Base-by-base conservation (phyloP, 441 rosid species). In the Erysimum pusillum region DNA sequence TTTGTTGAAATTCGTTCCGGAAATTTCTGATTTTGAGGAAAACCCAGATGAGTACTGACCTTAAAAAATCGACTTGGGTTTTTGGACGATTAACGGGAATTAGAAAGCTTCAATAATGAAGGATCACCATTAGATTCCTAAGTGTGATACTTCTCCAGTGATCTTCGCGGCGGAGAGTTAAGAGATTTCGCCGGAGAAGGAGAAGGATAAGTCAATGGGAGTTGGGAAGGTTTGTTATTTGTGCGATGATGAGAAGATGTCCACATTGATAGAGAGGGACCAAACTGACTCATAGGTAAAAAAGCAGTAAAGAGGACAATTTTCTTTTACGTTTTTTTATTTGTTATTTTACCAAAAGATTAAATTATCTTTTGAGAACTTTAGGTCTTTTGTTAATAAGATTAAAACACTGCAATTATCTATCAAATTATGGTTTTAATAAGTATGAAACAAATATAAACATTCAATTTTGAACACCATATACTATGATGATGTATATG, bases 31-130 rank as follows among this genome's bases (percentile, higher is more conserved):
- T 74, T 65, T 61, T 63, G 65, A 63, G 10, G 54, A 70, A 63
- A 45, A 34, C 71, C 71, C 76, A 77, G 80, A 81, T 58, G 78
- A 71, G 69, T 39, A 81, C 62, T 42, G 72, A 81, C 80, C 80
- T 76, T 65, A 60, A 22, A 60, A 22, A 74, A 28, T 58, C 59
- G 68, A 82, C n/a, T 51, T 58, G 76, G 83, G 75, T 31, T n/a
- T 25, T 28, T 45, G 62, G 71, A 22, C 25, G 28, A 59, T 62
- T 34, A 53, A 65, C 14, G 51, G 39, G 35, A 35, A 64, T 10
- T 52, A 36, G 34, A 48, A 52, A 44, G 48, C 15, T 67, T 76
- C 52, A 69, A 22, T 44, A 62, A 65, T 49, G 68, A 62, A 53
- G 68, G 75, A 67, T 73, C 36, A 56, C 15, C 17, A 38, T 60